phyloP scores from a whole-genome alignment of 768 basidiomycete species.

The Pluteus cervinus region DNA sequence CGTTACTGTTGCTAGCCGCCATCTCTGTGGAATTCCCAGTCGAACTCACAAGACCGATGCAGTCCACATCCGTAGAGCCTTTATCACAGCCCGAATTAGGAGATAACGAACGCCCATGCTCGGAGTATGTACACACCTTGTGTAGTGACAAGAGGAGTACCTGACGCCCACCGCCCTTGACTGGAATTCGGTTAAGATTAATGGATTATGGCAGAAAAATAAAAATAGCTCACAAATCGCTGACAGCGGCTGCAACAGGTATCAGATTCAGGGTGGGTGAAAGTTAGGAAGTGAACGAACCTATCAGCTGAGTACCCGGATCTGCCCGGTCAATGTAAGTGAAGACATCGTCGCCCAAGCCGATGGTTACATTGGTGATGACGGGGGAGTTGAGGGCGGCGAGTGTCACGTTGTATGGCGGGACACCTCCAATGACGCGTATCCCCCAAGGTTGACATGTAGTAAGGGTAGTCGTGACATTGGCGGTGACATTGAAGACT shows the following conservation, averaged over 20 bases:
- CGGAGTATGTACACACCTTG: too few species aligned
- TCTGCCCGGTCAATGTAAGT: conserved; percentile 31
- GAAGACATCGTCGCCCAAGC: conserved; percentile 22
- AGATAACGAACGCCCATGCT: too few species aligned
- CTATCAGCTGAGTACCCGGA: conserved; percentile 25
- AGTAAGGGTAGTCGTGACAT: conserved; percentile 23
- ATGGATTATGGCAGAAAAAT: not conserved
- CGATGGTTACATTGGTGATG: conserved; percentile 32
- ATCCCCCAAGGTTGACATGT: conserved; percentile 39
- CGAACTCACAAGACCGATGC: conserved; percentile 19
- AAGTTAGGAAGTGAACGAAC: conserved; percentile 20
- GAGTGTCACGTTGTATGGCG: conserved; percentile 34
- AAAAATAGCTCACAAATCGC: conserved; percentile 33
- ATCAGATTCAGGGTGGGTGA: conserved; percentile 4
- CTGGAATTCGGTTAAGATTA: too few species aligned
- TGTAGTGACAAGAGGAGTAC: conserved; percentile 23
- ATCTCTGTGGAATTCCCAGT: conserved; percentile 16
- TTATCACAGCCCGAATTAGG: too few species aligned
- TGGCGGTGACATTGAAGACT: conserved; percentile 30
- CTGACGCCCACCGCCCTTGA: conserved; percentile 32
- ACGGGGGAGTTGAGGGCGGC: conserved; percentile 24
- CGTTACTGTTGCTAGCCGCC: too few species aligned
- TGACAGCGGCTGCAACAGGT: conserved; percentile 24
- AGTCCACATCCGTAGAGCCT: conserved; percentile 24
- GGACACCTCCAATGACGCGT: conserved; percentile 29